Percentiles rank a stretch among this genome's conserved stretches.
These are phyloP conservation scores for Priceomyces carsonii DNA, from an alignment of 805 yeast species.

Conservation along the genomic window DNA sequence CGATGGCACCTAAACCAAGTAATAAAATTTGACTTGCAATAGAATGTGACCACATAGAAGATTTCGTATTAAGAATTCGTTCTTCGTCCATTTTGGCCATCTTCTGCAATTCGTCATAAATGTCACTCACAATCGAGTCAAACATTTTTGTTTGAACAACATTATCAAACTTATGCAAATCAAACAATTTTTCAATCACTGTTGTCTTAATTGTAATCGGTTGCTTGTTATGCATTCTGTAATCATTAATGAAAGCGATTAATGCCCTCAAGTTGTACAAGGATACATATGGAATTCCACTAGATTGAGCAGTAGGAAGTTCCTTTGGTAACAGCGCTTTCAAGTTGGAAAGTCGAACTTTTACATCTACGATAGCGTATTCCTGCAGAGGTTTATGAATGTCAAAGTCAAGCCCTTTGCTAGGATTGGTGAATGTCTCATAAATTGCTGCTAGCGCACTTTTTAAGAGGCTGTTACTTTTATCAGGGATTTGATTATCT, in stretches of 20 bases:
- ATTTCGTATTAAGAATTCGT: slow-evolving; percentile 43
- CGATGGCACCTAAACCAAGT: slow-evolving; percentile 62
- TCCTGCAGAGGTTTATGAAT: slow-evolving; percentile 17
- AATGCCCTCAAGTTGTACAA: slow-evolving; percentile 61
- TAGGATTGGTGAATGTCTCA: slow-evolving; percentile 34
- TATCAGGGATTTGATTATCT: slow-evolving; percentile 4
- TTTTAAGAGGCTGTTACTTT: slow-evolving; percentile 29
- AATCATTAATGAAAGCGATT: slow-evolving; percentile 57
- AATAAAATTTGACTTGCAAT: slow-evolving; percentile 58
- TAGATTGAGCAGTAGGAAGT: slow-evolving; percentile 50
- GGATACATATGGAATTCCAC: slow-evolving; percentile 56
- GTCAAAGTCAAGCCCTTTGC: slow-evolving; percentile 4
- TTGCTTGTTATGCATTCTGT: slow-evolving; percentile 15
- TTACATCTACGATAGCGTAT: slow-evolving; percentile 69
- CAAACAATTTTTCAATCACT: slow-evolving; percentile 40
- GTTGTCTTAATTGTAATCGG: slow-evolving; percentile 41
- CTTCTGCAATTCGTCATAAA: slow-evolving; percentile 56
- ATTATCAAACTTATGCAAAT: slow-evolving; percentile 36
- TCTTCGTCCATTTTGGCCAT: slow-evolving; percentile 57
- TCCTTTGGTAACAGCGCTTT: slow-evolving; percentile 53
- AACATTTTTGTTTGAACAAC: slow-evolving; percentile 46
- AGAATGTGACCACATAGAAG: slow-evolving; percentile 58
- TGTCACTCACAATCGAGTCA: slow-evolving; percentile 54
- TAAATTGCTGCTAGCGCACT: slow-evolving; percentile 44
- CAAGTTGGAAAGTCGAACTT: slow-evolving; percentile 61